phyloP scores from a whole-genome alignment of 2,329 filamentous ascomycete species.

The Pyricularia pennisetigena region DNA sequence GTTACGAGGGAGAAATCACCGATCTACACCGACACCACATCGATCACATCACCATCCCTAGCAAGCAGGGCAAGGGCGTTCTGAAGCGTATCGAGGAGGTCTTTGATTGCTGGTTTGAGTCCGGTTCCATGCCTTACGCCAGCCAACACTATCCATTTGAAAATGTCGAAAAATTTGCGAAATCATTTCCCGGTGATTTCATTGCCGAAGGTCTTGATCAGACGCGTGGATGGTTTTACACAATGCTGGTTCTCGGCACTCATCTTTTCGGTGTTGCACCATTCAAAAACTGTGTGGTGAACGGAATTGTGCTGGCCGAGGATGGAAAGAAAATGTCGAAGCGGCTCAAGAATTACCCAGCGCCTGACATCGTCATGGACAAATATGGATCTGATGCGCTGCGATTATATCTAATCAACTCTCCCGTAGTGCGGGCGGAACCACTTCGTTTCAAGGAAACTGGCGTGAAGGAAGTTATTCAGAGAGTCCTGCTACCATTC shows the following conservation, averaged over 20 bases:
- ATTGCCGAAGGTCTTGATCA: slow-evolving; percentile 85
- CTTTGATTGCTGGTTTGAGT: slow-evolving; percentile 97
- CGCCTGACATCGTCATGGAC: slow-evolving; percentile 72
- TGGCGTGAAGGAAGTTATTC: slow-evolving; percentile 90
- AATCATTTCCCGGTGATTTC: slow-evolving; percentile 83
- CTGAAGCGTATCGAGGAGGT: slow-evolving; percentile 77
- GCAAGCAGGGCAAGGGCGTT: slow-evolving; percentile 75
- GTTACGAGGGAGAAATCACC: slow-evolving; percentile 71
- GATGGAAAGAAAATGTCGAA: slow-evolving; percentile 99
- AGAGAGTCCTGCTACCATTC: slow-evolving; percentile 78
- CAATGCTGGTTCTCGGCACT: slow-evolving; percentile 76
- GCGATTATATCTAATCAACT: slow-evolving; percentile 93
- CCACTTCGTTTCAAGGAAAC: slow-evolving; percentile 84
- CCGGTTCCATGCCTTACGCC: slow-evolving; percentile 90
- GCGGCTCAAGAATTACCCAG: slow-evolving; percentile 90
- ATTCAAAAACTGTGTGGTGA: slow-evolving; percentile 95
- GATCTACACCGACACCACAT: slow-evolving; percentile 91
- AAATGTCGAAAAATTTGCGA: slow-evolving; percentile 70
- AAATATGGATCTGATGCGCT: slow-evolving; percentile 89
- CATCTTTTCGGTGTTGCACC: slow-evolving; percentile 78
- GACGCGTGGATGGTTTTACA: slow-evolving; percentile 96
- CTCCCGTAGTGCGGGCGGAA: slow-evolving; percentile 85
- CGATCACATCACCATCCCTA: slow-evolving; percentile 89
- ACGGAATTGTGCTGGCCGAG: slow-evolving; percentile 86
- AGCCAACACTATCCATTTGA: slow-evolving; percentile 89